These are phyloP conservation scores for Ceratocystis colombiana DNA, from an alignment of 2,329 filamentous ascomycete genomes.

Conservation along the genomic window DNA sequence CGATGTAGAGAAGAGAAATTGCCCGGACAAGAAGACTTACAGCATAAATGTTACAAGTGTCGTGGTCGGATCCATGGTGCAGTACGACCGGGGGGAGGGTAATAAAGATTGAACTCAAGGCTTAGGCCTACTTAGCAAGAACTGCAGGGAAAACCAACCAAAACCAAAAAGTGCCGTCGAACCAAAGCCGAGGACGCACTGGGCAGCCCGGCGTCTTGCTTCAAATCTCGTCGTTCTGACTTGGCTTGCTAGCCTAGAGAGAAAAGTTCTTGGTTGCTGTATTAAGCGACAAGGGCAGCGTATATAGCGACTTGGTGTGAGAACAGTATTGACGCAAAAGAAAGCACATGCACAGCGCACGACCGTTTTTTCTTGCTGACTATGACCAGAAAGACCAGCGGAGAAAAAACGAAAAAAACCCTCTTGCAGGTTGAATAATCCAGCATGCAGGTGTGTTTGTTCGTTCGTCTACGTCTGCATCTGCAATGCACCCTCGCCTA, in stretches of 20 bases:
- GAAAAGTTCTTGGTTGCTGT: too few species aligned
- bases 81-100: too few species aligned
- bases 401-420: neutral
- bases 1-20: neutral
- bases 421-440: too few species aligned
- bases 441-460: too few species aligned
- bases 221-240: neutral
- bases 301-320: too few species aligned
- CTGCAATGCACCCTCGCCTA: constrained; percentile 1
- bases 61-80: constrained; percentile 49
- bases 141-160: neutral
- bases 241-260: neutral
- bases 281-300: too few species aligned
- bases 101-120: neutral
- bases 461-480: neutral
- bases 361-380: neutral
- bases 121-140: neutral
- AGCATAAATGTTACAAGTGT: constrained; percentile 60
- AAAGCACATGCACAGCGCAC: neutral
- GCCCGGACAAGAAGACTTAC: constrained; percentile 39
- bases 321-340: neutral
- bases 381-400: neutral
- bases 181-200: neutral
- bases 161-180: neutral
- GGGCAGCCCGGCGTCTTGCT: neutral